phyloP scores from a whole-genome alignment of 2,329 filamentous ascomycete species.

The Epichloe festucae region DNA sequence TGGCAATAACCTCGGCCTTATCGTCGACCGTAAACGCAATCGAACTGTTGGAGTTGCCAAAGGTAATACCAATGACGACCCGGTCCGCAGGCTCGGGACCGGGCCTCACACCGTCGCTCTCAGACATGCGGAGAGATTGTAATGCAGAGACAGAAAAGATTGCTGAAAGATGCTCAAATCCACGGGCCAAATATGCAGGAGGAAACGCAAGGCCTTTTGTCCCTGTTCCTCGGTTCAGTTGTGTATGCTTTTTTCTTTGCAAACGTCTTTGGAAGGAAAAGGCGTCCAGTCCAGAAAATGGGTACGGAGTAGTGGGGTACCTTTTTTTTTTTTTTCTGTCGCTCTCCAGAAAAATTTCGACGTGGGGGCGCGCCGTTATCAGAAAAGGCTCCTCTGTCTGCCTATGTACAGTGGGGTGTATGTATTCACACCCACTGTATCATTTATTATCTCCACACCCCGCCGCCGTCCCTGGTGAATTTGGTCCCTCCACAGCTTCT shows the following conservation, averaged over 20 bases:
- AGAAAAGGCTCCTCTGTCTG: background rate
- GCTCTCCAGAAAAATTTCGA: slow-evolving; percentile 12
- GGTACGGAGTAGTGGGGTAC: slow-evolving; percentile 3
- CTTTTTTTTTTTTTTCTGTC: background rate
- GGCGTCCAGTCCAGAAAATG: background rate
- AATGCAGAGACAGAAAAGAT: background rate
- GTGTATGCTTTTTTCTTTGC: background rate
- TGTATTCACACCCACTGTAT: no score
- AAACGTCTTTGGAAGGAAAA: background rate
- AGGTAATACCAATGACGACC: slow-evolving; percentile 83
- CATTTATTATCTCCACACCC: no score
- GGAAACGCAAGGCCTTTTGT: background rate
- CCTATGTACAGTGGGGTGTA: no score
- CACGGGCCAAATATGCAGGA: background rate
- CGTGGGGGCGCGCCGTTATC: background rate
- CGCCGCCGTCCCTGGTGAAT: no score
- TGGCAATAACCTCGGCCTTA: slow-evolving; percentile 95
- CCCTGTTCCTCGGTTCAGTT: background rate
- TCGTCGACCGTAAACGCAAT: slow-evolving; percentile 90
- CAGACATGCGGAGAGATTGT: slow-evolving; percentile 27
- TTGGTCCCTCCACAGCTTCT: slow-evolving; percentile 1
- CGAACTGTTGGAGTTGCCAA: slow-evolving; percentile 97
- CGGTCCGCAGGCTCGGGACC: slow-evolving; percentile 43
- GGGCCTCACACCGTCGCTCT: slow-evolving; percentile 28
- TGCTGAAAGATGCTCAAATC: background rate